Evolutionary conservation across 2,329 filamentous ascomycete species (phyloP).

Genomic region (Mycosphaerella sp.): DNA sequence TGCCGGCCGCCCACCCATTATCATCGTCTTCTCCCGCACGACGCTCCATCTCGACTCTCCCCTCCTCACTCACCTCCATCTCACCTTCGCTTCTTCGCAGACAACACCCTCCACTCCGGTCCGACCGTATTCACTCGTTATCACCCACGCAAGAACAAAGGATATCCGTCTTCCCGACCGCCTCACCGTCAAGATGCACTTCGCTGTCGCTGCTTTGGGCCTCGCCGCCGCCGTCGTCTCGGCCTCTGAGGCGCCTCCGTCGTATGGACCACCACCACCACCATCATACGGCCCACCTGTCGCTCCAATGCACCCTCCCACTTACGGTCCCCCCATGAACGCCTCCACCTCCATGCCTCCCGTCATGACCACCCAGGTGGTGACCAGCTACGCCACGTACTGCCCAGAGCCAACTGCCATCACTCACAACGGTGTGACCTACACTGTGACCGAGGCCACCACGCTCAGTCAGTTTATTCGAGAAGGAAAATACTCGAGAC

Average conservation of each 20-base stretch:
- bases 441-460: slow-evolving; percentile 23
- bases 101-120: slow-evolving; percentile 11
- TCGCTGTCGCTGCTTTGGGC: slow-evolving; percentile 20
- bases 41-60: background rate
- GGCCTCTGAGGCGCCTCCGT: slow-evolving; percentile 6
- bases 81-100: slow-evolving; percentile 13
- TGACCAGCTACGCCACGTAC: slow-evolving; percentile 19
- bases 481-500: background rate
- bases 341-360: slow-evolving; percentile 7
- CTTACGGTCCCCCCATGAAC: slow-evolving; percentile 4
- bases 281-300: too few species aligned
- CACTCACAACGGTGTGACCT: slow-evolving; percentile 19
- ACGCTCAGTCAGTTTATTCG: slow-evolving; percentile 5
- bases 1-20: background rate
- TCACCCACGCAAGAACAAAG: slow-evolving; percentile 12
- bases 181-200: slow-evolving; percentile 20
- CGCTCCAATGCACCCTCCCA: too few species aligned
- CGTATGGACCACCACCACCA: background rate
- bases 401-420: slow-evolving; percentile 20
- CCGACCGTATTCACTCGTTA: slow-evolving; percentile 18
- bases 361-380: slow-evolving; percentile 20
- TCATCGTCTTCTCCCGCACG: background rate
- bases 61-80: slow-evolving; percentile 28
- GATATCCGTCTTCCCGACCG: background rate
- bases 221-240: slow-evolving; percentile 15